phyloP scores from a whole-genome alignment of 768 basidiomycete genomes.

The Antrodiella citrinella region DNA sequence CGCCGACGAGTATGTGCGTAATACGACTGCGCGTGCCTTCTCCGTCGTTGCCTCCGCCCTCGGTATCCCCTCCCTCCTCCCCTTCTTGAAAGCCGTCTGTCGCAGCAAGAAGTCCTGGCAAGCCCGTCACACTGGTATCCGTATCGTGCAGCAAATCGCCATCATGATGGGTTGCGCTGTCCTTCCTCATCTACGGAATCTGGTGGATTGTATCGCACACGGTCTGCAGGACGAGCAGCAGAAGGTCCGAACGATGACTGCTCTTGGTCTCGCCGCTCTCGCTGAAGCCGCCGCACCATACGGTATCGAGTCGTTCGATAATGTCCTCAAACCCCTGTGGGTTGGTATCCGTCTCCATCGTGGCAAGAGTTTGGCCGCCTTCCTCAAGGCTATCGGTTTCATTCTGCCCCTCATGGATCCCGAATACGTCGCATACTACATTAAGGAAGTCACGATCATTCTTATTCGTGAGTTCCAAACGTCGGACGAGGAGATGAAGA shows the following conservation, averaged over 20 bases:
- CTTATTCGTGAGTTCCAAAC: slow-evolving; percentile 98
- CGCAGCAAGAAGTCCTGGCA: slow-evolving; percentile 99
- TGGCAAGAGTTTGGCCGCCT: slow-evolving; percentile 91
- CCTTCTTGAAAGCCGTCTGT: slow-evolving; percentile 98
- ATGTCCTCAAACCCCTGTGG: slow-evolving; percentile 92
- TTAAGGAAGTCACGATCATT: slow-evolving; percentile 94
- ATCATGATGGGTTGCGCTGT: slow-evolving; percentile 99
- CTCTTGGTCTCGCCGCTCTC: slow-evolving; percentile 82
- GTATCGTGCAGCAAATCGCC: slow-evolving; percentile 98
- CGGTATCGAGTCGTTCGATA: slow-evolving; percentile 99
- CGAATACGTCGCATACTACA: slow-evolving; percentile 98
- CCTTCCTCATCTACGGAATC: slow-evolving; percentile 90
- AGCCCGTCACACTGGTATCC: slow-evolving; percentile 97
- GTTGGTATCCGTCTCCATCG: slow-evolving; percentile 90
- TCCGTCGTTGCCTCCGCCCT: slow-evolving; percentile 98
- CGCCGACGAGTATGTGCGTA: slow-evolving; percentile 97
- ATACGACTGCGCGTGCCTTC: slow-evolving; percentile 97
- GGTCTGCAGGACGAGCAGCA: slow-evolving; percentile 92
- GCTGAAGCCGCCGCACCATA: slow-evolving; percentile 98
- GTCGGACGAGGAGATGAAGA: slow-evolving; percentile 99
- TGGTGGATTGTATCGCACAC: slow-evolving; percentile 94
- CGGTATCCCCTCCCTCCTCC: slow-evolving; percentile 93
- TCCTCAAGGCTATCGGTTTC: slow-evolving; percentile 97
- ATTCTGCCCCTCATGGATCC: slow-evolving; percentile 99
- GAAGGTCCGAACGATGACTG: slow-evolving; percentile 95